Evolutionary conservation across 495 filamentous ascomycete genomes (phyloP).

Genomic region (Podospora sp.): DNA sequence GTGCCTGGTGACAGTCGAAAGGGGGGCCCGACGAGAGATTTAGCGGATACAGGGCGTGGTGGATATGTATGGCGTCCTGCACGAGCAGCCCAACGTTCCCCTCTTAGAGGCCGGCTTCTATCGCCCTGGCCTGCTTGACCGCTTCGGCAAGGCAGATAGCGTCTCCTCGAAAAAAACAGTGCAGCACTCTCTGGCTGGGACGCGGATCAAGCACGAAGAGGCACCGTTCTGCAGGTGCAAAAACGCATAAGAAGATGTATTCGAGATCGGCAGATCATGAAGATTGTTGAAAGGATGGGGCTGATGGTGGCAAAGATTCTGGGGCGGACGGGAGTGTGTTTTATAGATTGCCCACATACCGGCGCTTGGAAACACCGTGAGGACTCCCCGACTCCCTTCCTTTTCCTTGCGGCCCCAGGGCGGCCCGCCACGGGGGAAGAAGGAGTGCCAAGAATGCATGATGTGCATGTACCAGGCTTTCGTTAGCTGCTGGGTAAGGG

Average conservation of each 20-base stretch:
- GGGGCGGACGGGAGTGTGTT: constrained; percentile 6
- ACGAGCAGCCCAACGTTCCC: constrained; percentile 3
- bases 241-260: constrained; percentile 21
- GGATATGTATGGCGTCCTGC: constrained; percentile 7
- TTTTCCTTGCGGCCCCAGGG: neutral
- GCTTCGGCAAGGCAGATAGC: constrained; percentile 11
- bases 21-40: neutral
- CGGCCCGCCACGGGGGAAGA: constrained; percentile 5
- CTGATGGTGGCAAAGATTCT: constrained; percentile 11
- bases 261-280: constrained; percentile 16
- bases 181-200: constrained; percentile 11
- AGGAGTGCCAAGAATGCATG: constrained; percentile 26
- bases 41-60: neutral
- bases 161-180: constrained; percentile 5
- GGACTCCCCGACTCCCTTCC: neutral
- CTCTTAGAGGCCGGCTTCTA: neutral
- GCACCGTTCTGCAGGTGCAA: constrained; percentile 11
- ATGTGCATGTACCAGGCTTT: constrained; percentile 25
- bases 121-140: neutral
- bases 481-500: neutral
- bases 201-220: constrained; percentile 20
- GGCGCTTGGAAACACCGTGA: constrained; percentile 11
- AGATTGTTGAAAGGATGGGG: neutral
- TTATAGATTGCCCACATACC: constrained; percentile 18
- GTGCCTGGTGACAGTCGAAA: neutral